phyloP scores from a whole-genome alignment of 2,329 filamentous ascomycete species.

The Fusarium chlamydosporum region DNA sequence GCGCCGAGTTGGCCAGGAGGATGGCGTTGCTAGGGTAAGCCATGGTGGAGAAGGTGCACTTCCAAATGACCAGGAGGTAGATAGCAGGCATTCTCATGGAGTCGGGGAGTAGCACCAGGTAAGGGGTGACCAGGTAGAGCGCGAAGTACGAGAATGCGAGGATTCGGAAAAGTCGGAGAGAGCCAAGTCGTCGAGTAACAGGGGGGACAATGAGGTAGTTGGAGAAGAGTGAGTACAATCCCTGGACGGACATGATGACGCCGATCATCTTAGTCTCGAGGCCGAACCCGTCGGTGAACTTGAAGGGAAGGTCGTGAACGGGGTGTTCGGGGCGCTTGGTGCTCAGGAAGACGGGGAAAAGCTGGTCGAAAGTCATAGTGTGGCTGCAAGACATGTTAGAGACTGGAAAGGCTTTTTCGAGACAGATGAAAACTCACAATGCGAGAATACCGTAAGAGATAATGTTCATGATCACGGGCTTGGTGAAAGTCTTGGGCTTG shows the following conservation, averaged over 20 bases:
- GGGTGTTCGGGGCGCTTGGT: constrained; percentile 68
- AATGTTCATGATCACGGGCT: constrained; percentile 88
- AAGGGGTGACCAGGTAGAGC: constrained; percentile 89
- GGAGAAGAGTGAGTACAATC: constrained; percentile 88
- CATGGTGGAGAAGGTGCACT: constrained; percentile 92
- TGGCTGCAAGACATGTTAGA: constrained; percentile 71
- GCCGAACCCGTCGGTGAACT: constrained; percentile 88
- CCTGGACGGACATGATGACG: constrained; percentile 88
- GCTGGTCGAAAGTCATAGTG: constrained; percentile 95
- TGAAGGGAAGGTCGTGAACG: constrained; percentile 79
- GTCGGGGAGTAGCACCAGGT: constrained; percentile 86
- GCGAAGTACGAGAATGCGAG: constrained; percentile 87
- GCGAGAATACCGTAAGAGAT: constrained; percentile 92
- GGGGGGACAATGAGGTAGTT: constrained; percentile 88
- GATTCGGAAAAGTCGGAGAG: constrained; percentile 84
- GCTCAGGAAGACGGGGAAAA: constrained; percentile 92
- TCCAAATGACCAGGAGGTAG: constrained; percentile 85
- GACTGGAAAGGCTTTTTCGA: neutral
- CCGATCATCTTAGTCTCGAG: constrained; percentile 88
- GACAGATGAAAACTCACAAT: constrained; percentile 76
- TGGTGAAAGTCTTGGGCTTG: constrained; percentile 77
- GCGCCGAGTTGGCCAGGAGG: constrained; percentile 88
- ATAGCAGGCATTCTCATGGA: constrained; percentile 79
- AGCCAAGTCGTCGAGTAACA: constrained; percentile 80
- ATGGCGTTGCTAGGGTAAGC: constrained; percentile 93